Evolutionary conservation across 2,329 filamentous ascomycete species (phyloP).

Genomic region (Aspergillus bombycis): DNA sequence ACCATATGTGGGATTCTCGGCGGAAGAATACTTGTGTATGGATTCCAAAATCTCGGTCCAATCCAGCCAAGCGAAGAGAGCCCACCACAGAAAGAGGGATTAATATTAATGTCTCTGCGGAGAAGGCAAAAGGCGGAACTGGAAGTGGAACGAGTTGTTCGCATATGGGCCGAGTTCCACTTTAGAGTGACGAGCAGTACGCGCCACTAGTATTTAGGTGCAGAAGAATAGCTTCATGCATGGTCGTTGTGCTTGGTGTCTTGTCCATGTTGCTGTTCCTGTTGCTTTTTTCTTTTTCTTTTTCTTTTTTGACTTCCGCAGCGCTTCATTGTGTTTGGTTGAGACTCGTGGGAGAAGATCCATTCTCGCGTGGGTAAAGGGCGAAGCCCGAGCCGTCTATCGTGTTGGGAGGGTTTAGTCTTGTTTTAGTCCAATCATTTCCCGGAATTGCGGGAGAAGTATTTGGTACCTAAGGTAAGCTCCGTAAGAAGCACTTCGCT

Average conservation of each 20-base stretch:
- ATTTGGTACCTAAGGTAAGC: neutral
- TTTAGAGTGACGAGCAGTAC: neutral
- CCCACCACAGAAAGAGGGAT: neutral
- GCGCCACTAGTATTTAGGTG: neutral
- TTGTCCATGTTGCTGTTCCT: neutral
- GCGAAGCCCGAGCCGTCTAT: conserved; percentile 13
- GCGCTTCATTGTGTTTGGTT: conserved; percentile 8
- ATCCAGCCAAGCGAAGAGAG: neutral
- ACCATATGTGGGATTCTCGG: neutral
- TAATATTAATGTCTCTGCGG: neutral
- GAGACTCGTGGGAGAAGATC: conserved; percentile 16
- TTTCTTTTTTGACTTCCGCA: neutral
- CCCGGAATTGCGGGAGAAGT: neutral
- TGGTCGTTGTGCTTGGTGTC: neutral
- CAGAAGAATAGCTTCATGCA: neutral
- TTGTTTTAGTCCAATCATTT: neutral
- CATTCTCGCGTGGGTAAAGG: conserved; percentile 20
- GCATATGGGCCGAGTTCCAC: conserved; percentile 7
- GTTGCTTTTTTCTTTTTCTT: neutral
- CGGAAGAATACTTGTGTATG: neutral
- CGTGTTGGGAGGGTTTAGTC: neutral
- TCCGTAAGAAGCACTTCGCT: neutral
- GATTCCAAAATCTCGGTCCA: neutral
- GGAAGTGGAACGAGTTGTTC: conserved; percentile 7
- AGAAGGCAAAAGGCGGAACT: conserved; percentile 7